phyloP scores from a whole-genome alignment of 176 grass and related monocot species.

The Coix lacrymajobi region DNA sequence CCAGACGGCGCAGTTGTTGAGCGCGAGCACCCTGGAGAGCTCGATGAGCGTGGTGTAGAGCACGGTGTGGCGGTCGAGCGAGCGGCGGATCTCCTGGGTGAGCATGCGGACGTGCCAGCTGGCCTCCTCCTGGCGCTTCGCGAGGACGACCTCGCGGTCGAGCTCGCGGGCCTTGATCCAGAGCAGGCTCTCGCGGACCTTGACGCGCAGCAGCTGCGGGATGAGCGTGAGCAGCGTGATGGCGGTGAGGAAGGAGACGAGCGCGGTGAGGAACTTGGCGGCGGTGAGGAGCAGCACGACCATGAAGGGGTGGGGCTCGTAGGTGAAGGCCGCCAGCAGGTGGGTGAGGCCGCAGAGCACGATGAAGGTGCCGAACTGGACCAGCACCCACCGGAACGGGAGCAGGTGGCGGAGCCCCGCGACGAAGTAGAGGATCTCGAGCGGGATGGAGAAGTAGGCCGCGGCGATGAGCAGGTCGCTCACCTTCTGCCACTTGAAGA shows the following conservation, averaged over 20 bases:
- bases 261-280: constrained; percentile 89
- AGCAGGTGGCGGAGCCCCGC: constrained; percentile 70
- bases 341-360: constrained; percentile 95
- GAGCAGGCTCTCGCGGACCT: constrained; percentile 87
- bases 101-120: constrained; percentile 97
- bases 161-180: constrained; percentile 80
- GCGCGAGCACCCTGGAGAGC: constrained; percentile 76
- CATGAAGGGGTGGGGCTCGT: constrained; percentile 82
- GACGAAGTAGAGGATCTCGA: constrained; percentile 88
- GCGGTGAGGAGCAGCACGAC: constrained; percentile 69
- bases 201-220: constrained; percentile 90
- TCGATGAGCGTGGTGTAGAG: constrained; percentile 93
- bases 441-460: constrained; percentile 89
- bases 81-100: constrained; percentile 86
- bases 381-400: constrained; percentile 91
- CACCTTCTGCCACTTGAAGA: constrained; percentile 87
- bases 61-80: constrained; percentile 82
- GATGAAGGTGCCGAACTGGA: constrained; percentile 92
- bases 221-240: constrained; percentile 95
- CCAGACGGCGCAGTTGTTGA: constrained; percentile 89
- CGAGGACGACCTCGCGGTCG: constrained; percentile 72
- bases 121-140: constrained; percentile 85
- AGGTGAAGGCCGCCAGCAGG: constrained; percentile 85
- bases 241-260: constrained; percentile 88
- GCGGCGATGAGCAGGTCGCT: constrained; percentile 91